A percentile compares a stretch with the other conserved stretches of the same genome.
These are phyloP conservation scores for Apiospora aurea DNA, from an alignment of 2,329 filamentous ascomycete species.

Conservation along the genomic window DNA sequence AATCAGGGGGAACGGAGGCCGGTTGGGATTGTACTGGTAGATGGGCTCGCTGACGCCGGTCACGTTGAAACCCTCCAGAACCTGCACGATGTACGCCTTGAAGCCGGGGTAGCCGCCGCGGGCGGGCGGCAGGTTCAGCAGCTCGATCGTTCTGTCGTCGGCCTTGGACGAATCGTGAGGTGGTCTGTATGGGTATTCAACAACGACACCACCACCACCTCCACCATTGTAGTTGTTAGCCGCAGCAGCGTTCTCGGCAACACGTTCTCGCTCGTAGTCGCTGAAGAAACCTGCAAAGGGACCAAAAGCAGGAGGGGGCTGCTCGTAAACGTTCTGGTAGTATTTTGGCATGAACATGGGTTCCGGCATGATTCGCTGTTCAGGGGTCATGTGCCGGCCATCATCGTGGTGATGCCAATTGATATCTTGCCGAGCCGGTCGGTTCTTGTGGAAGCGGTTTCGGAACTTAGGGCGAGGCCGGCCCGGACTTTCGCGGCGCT, in stretches of 20 bases:
- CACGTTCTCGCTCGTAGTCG: background rate
- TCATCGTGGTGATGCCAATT: background rate
- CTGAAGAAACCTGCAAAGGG: background rate
- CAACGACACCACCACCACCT: background rate
- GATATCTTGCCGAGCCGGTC: background rate
- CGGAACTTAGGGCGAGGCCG: background rate
- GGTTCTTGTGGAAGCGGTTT: background rate
- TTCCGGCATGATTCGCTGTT: background rate
- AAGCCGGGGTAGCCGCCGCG: background rate
- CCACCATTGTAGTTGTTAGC: background rate
- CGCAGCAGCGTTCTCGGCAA: background rate
- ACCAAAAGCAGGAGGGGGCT: background rate
- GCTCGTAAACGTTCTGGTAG: no score
- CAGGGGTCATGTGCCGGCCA: background rate
- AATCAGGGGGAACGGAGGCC: background rate
- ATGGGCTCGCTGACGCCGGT: slow-evolving; percentile 7
- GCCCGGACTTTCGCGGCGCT: background rate
- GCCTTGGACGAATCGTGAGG: background rate
- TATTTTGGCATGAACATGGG: background rate
- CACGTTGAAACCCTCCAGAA: background rate
- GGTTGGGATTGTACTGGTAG: background rate
- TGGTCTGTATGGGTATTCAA: background rate
- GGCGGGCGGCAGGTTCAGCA: background rate
- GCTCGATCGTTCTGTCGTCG: background rate
- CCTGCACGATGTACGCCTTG: background rate